Percentiles rank a stretch among this genome's conserved stretches.
Evolutionary conservation across 306 rosid species (phyloP).

Genomic region (Cucurbita moschata): DNA sequence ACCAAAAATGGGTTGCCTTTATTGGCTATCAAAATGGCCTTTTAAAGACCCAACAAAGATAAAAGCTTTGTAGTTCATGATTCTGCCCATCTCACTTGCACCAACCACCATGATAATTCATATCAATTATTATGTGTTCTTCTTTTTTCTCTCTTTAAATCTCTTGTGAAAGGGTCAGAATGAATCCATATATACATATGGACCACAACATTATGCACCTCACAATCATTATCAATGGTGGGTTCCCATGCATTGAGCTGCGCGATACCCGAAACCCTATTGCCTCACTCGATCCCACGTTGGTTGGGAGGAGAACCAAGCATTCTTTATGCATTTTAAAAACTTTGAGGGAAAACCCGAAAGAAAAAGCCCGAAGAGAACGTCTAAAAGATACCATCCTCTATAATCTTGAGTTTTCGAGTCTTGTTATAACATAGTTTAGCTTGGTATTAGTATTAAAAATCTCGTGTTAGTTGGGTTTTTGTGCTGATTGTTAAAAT

Average conservation of each 20-base stretch:
- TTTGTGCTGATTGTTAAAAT: not conserved
- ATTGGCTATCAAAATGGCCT: not conserved
- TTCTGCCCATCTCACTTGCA: slow-evolving; percentile 9
- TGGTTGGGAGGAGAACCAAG: too few species aligned
- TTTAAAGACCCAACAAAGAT: not conserved
- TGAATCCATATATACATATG: not conserved
- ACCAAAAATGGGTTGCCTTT: not conserved
- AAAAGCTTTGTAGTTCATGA: not conserved
- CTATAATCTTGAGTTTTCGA: too few species aligned
- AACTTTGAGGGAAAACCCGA: too few species aligned
- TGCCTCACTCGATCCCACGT: too few species aligned
- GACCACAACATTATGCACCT: slow-evolving; percentile 4
- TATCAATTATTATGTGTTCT: not conserved
- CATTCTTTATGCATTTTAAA: too few species aligned
- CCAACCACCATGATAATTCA: slow-evolving; percentile 2
- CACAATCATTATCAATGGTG: slow-evolving; percentile 1
- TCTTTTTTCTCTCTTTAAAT: not conserved
- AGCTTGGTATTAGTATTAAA: too few species aligned
- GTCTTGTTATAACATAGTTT: too few species aligned
- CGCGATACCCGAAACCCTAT: not conserved
- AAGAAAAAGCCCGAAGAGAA: too few species aligned
- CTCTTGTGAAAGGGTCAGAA: not conserved
- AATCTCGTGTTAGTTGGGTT: too few species aligned
- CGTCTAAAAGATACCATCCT: too few species aligned
- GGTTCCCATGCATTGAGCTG: slow-evolving; percentile 7